Evolutionary conservation across 1,139 yeast genomes (phyloP).

Genomic region (Blastobotrys indianensis): DNA sequence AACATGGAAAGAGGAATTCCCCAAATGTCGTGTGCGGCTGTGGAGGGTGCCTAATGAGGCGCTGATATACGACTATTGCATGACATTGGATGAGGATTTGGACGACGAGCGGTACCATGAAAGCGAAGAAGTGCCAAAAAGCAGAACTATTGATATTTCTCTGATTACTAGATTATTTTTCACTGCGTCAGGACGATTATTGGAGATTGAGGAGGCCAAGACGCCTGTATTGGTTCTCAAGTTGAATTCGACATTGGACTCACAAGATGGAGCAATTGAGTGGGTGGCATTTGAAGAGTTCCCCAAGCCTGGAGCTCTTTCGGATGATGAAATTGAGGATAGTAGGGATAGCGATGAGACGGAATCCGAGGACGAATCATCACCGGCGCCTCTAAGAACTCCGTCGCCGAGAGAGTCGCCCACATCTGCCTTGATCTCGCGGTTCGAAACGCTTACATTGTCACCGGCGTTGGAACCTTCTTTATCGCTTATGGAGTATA

Average conservation of each 20-base stretch:
- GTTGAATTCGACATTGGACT: constrained; percentile 33
- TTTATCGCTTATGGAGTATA: constrained; percentile 59
- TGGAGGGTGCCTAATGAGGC: constrained; percentile 27
- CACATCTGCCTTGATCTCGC: too few relatives aligned
- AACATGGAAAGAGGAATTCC: constrained; percentile 71
- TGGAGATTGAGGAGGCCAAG: constrained; percentile 57
- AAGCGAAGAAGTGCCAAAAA: constrained; percentile 41
- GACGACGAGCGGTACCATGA: constrained; percentile 76
- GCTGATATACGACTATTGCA: constrained; percentile 38
- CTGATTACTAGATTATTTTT: constrained; percentile 55
- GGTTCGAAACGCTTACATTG: too few relatives aligned
- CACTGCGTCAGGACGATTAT: constrained; percentile 64
- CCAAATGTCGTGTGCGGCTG: constrained; percentile 48
- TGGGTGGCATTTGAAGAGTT: constrained; percentile 53
- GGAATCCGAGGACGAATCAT: constrained; percentile 1
- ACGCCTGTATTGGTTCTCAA: constrained; percentile 68
- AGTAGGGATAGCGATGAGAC: constrained; percentile 9
- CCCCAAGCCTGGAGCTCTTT: constrained; percentile 28
- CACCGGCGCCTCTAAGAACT: too few relatives aligned
- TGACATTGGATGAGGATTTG: constrained; percentile 53
- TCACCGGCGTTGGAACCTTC: constrained; percentile 25
- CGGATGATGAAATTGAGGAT: constrained; percentile 26
- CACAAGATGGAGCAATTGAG: constrained; percentile 29
- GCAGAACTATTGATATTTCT: constrained; percentile 37
- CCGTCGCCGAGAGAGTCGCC: too few relatives aligned